Conservation (phyloP, 2,329 filamentous ascomycete genomes). For the Paracamarosporium sp. region DNA sequence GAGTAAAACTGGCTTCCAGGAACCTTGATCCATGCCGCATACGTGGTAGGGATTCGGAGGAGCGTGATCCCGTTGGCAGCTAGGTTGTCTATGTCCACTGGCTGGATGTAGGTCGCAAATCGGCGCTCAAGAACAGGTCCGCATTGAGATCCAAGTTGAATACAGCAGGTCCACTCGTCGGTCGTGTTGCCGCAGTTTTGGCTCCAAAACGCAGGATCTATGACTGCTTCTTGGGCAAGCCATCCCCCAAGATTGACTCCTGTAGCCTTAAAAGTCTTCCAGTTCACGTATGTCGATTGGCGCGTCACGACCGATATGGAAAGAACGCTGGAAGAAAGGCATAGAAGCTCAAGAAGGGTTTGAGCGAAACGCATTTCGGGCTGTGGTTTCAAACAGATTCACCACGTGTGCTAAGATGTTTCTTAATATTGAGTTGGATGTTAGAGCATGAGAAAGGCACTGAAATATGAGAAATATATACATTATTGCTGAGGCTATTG, state of each 20-base stretch:
- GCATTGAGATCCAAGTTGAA: conserved; percentile 34
- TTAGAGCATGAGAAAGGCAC: too few species aligned
- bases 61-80: conserved; percentile 39
- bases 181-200: conserved; percentile 22
- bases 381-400: too few species aligned
- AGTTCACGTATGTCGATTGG: conserved; percentile 16
- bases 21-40: conserved; percentile 46
- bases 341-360: too few species aligned
- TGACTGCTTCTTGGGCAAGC: conserved; percentile 19
- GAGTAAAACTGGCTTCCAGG: conserved; percentile 41
- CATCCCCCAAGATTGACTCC: conserved; percentile 42
- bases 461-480: too few species aligned
- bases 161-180: conserved; percentile 47
- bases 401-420: too few species aligned
- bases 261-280: conserved; percentile 23
- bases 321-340: too few species aligned
- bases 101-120: conserved; percentile 40
- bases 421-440: too few species aligned
- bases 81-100: conserved; percentile 40
- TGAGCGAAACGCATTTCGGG: too few species aligned
- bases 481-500: too few species aligned
- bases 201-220: conserved; percentile 27
- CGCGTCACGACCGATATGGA: too few species aligned
- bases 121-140: conserved; percentile 35
- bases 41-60: conserved; percentile 46